Evolutionary conservation across 148 eudicot species (phyloP).

Genomic region (Amaranthus palmeri): DNA sequence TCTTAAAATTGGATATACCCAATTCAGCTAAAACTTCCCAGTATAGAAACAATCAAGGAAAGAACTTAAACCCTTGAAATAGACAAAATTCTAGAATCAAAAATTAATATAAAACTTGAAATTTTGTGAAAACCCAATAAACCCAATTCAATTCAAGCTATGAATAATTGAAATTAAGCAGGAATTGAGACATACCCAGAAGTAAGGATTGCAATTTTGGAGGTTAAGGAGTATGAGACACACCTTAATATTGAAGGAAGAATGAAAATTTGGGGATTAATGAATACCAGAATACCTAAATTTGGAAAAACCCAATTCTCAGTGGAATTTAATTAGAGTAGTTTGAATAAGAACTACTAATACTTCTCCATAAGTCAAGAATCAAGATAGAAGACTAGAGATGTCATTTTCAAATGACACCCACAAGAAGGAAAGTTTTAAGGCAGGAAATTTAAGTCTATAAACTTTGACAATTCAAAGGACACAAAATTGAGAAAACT

Average conservation of each 20-base stretch:
- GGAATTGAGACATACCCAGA: constrained; percentile 36
- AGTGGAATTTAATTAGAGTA: background rate
- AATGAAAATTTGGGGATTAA: constrained; percentile 23
- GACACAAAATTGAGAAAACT: background rate
- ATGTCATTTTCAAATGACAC: constrained; percentile 18
- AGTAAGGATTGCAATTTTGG: constrained; percentile 18
- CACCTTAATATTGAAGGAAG: background rate
- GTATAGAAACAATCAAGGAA: background rate
- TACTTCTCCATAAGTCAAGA: constrained; percentile 21
- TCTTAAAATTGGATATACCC: background rate
- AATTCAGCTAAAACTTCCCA: constrained; percentile 10
- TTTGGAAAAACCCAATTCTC: background rate
- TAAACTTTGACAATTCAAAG: constrained; percentile 23
- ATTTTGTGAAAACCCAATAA: background rate
- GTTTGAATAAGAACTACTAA: constrained; percentile 4
- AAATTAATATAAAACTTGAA: background rate
- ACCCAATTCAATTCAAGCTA: constrained; percentile 25
- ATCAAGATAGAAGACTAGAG: constrained; percentile 26
- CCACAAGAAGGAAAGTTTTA: constrained; percentile 5
- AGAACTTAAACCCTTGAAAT: background rate
- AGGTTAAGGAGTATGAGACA: constrained; percentile 13
- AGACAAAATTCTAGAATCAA: background rate
- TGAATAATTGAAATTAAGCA: constrained; percentile 15
- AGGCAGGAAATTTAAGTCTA: constrained; percentile 16
- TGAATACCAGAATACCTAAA: constrained; percentile 10